Base-by-base conservation (phyloP, 2,329 filamentous ascomycete species). In the Exophiala oligosperma region DNA sequence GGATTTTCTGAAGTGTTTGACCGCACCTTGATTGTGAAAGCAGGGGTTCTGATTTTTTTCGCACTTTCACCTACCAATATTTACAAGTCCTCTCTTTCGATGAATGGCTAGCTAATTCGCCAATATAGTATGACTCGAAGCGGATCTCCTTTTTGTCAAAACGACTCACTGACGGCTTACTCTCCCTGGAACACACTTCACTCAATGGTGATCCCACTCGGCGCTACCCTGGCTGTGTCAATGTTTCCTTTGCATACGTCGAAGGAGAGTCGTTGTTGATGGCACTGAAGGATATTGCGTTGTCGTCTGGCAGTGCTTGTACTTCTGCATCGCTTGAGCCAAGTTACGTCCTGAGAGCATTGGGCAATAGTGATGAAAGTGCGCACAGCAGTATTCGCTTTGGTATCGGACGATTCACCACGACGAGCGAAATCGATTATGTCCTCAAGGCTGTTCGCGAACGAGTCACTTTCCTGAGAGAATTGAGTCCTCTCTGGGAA, bases 321-420 rank as follows among this genome's bases (percentile, higher is more conserved):
- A 99, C 94, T 1, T 97, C 93, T 3, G 94, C 94, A 0, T 99
- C 94, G 1, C 80, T 99, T 35, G 94, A 99, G 74, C 94, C 94
- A 14, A 96, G 91, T 73, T 99, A 99, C 73, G 94, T 99, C 48
- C 83, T 99, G 29, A 87, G 94, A 57, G 94, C 94, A 3, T 82
- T 99, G 17, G 94, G 94, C 59, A 97, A 90, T 81, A 97, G 92
- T 66, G 94, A 99, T 69, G 94, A 99, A 78, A 97, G 89, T 68
- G 94, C 94, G 7, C 94, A 99, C 78, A 96, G 91, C 76, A 96
- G 92, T 79, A 99, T 99, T 68, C 86, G 94, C 56, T 99, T 99
- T 67, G 94, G 94, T 49, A 97, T 99, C 70, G 94, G 94, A 29
- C 88, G 94, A 6, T 99, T 97, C 77, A 99, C 94, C 2, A 96